Base-by-base conservation (phyloP, 768 basidiomycete species). In the Chalciporus piperatus region DNA sequence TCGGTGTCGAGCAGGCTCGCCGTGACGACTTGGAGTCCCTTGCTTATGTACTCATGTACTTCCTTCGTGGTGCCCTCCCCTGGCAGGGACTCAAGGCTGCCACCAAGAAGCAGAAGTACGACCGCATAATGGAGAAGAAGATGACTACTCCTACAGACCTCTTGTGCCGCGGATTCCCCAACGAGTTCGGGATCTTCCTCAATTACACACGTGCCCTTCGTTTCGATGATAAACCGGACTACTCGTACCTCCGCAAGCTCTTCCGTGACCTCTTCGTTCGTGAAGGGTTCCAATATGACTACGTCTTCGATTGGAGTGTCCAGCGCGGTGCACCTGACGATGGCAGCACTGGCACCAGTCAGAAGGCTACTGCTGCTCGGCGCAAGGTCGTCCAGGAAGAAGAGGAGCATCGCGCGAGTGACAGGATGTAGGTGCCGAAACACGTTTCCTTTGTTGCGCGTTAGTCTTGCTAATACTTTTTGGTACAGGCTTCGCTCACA, bases 121-220 rank as follows among this genome's bases (percentile, higher is more conserved):
- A 98, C 74, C 88, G 97, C 54, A 99, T 99, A 77, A 99, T 99
- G 97, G 97, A 99, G 76, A 99, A 99, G 84, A 99, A 99, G 84
- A 98, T 99, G 94, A 98, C 97, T 33, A 97, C 94, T 0, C 92
- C 94, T 13, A 95, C 92, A 45, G 94, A 98, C 69, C 79, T 96
- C 52, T 84, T 99, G 25, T 98, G 96, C 78, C 94, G 96, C 60
- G 94, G 92, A n/a, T 98, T 97, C 83, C 96, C 97, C 55, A 95
- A 94, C 77, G 97, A 99, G 75, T 97, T 98, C 59, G 96, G 94
- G 38, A 97, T 98, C 62, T 98, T 98, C 82, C 77, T 99, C 65
- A 99, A 98, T 77, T 99, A 98, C 75, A 96, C 95, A 55, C 92
- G 97, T 50, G 95, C 96, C 39, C 88, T 99, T 53, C 92, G 96